Conservation (phyloP, 495 filamentous ascomycete species). For the Umbilicaria muhlenbergii region DNA sequence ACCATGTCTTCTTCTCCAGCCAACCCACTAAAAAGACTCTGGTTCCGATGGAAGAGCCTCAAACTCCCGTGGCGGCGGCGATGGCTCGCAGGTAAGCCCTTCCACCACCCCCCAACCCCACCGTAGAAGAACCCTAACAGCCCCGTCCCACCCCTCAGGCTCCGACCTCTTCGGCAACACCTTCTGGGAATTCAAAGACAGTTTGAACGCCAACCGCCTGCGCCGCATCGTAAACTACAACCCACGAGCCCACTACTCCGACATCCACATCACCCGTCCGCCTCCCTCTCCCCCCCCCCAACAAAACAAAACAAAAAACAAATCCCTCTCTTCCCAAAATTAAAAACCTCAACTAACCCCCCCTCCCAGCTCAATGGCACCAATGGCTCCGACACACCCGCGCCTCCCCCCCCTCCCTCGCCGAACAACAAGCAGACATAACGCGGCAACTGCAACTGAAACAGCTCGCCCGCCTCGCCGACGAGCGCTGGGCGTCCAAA, state of each 20-base stretch:
- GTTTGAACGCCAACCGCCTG: conserved; percentile 34
- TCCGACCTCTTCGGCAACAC: conserved; percentile 79
- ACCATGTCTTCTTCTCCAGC: conserved; percentile 2
- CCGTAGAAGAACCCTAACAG: background rate
- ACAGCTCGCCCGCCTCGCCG: conserved; percentile 57
- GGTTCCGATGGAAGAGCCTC: conserved; percentile 77
- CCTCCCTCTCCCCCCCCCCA: background rate
- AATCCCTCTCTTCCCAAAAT: no score
- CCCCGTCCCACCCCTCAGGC: conserved; percentile 31
- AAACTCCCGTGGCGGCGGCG: conserved; percentile 74
- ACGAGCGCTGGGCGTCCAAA: conserved; percentile 75
- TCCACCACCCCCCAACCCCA: background rate
- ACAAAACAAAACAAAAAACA: no score
- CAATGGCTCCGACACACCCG: conserved; percentile 91
- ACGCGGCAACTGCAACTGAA: conserved; percentile 53
- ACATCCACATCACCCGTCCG: conserved; percentile 46
- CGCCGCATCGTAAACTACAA: conserved; percentile 55
- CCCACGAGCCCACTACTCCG: conserved; percentile 43
- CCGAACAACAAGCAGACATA: conserved; percentile 60
- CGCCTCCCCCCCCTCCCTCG: conserved; percentile 46
- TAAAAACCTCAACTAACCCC: conserved; percentile 14
- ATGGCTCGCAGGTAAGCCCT: conserved; percentile 53
- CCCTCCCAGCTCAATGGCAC: conserved; percentile 62
- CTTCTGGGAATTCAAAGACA: conserved; percentile 81
- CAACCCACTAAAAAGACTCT: conserved; percentile 33